Evolutionary conservation across 2,329 filamentous ascomycete genomes (phyloP).

Genomic region (Chrysoporthe deuterocubensis): DNA sequence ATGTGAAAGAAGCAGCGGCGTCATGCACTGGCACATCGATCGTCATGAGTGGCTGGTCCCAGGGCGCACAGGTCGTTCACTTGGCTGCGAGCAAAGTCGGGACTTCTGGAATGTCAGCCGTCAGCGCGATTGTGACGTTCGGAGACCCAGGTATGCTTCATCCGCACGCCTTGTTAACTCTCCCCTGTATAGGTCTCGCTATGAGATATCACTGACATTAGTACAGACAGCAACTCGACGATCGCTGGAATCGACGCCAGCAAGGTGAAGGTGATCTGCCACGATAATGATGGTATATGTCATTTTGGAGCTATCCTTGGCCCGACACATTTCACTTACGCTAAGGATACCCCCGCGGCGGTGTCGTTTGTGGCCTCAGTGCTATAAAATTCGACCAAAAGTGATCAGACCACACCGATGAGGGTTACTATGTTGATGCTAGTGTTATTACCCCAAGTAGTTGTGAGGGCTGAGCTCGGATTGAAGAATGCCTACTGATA

Average conservation of each 20-base stretch:
- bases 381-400: neutral
- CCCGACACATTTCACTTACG: slow-evolving; percentile 36
- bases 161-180: no score
- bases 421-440: neutral
- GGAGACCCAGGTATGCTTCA: slow-evolving; percentile 34
- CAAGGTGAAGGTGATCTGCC: slow-evolving; percentile 32
- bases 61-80: slow-evolving; percentile 38
- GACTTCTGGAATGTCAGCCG: slow-evolving; percentile 23
- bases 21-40: slow-evolving; percentile 45
- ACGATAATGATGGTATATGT: slow-evolving; percentile 35
- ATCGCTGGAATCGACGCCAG: slow-evolving; percentile 28
- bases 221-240: slow-evolving; percentile 26
- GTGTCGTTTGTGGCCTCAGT: slow-evolving; percentile 33
- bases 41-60: slow-evolving; percentile 46
- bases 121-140: slow-evolving; percentile 36
- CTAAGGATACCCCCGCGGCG: slow-evolving; percentile 31
- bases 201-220: slow-evolving; percentile 2
- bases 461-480: neutral
- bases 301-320: slow-evolving; percentile 33
- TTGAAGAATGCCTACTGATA: neutral
- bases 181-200: neutral
- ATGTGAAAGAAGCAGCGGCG: slow-evolving; percentile 34
- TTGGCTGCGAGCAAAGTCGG: slow-evolving; percentile 34
- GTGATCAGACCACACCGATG: neutral
- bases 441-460: no score